These are phyloP conservation scores for Rhynchosporium secalis DNA, from an alignment of 2,329 filamentous ascomycete species.

Conservation along the genomic window DNA sequence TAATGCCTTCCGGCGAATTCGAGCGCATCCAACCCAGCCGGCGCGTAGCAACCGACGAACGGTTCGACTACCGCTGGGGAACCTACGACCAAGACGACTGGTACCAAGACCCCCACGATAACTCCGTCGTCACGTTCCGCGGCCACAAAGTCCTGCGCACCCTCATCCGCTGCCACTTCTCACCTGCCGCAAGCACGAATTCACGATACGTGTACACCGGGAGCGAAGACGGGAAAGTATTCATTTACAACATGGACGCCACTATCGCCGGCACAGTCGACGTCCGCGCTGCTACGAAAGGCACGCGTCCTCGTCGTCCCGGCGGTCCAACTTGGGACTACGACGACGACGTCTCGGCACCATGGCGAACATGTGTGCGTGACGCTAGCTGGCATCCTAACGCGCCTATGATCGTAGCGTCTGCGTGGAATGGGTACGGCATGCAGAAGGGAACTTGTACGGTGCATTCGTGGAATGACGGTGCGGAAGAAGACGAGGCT, in stretches of 20 bases:
- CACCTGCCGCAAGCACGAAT: slow-evolving; percentile 80
- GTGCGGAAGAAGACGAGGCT: slow-evolving; percentile 56
- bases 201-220: slow-evolving; percentile 92
- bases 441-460: slow-evolving; percentile 65
- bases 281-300: slow-evolving; percentile 68
- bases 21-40: slow-evolving; percentile 55
- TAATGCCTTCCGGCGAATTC: slow-evolving; percentile 71
- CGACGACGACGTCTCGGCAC: slow-evolving; percentile 27
- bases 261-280: slow-evolving; percentile 78
- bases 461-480: slow-evolving; percentile 67
- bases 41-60: slow-evolving; percentile 51
- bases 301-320: slow-evolving; percentile 52
- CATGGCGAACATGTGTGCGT: slow-evolving; percentile 67
- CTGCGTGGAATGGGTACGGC: slow-evolving; percentile 69
- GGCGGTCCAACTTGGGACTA: slow-evolving; percentile 30
- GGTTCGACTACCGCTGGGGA: slow-evolving; percentile 75
- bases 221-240: slow-evolving; percentile 84
- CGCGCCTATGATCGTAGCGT: slow-evolving; percentile 67
- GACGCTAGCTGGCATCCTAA: slow-evolving; percentile 73
- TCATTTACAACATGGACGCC: slow-evolving; percentile 91
- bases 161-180: slow-evolving; percentile 93
- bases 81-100: slow-evolving; percentile 65
- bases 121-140: slow-evolving; percentile 89
- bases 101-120: slow-evolving; percentile 78
- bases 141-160: slow-evolving; percentile 88